A percentile compares a stretch with the other conserved stretches of the same genome.
Conservation (phyloP, 2,329 filamentous ascomycete species). For the Fusarium anguioides region DNA sequence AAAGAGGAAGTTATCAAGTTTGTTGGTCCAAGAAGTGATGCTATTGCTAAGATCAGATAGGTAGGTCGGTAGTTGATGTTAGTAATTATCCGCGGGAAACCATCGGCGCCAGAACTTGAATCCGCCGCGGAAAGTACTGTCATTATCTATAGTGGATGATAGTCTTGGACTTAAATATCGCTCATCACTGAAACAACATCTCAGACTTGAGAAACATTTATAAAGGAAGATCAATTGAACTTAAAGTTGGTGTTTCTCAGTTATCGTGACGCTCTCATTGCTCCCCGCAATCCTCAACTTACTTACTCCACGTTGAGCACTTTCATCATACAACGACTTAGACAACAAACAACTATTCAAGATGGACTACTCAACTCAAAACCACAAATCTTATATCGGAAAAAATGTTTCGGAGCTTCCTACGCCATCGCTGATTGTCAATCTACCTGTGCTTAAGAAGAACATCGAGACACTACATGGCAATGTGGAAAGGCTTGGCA, state of each 20-base stretch:
- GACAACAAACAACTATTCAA: background rate
- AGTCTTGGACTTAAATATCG: background rate
- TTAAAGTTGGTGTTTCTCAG: background rate
- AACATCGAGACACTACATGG: conserved; percentile 52
- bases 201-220: background rate
- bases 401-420: conserved; percentile 50
- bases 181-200: background rate
- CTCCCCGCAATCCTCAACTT: background rate
- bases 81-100: conserved; percentile 10
- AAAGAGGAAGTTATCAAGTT: fast-evolving
- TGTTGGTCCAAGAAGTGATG: background rate
- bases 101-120: conserved; percentile 5
- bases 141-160: background rate
- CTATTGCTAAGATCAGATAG: background rate
- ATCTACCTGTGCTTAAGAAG: conserved; percentile 51
- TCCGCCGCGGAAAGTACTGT: background rate
- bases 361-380: conserved; percentile 45
- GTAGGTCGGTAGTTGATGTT: background rate
- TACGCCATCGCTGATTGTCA: conserved; percentile 54
- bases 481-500: conserved; percentile 53
- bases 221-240: background rate
- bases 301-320: conserved; percentile 4
- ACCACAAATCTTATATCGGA: conserved; percentile 52
- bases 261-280: background rate
- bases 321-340: background rate